phyloP scores from a whole-genome alignment of 108 stramenopile species.

The Heterococcus sp. region DNA sequence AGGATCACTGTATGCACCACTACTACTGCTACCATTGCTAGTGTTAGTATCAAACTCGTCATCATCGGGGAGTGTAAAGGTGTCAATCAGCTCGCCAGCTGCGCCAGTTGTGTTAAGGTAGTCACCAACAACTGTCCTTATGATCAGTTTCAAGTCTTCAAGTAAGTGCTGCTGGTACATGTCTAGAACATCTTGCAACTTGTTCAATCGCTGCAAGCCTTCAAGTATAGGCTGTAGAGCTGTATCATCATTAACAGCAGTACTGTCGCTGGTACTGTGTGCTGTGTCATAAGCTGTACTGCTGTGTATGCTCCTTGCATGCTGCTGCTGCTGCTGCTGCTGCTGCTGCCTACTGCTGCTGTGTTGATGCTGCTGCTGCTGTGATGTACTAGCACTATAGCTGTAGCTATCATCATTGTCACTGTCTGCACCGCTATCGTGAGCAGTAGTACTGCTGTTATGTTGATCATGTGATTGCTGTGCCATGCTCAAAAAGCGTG shows the following conservation, averaged over 20 bases:
- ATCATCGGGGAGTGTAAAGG: conserved; percentile 15
- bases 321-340: no score
- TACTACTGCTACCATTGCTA: background rate
- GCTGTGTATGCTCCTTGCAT: no score
- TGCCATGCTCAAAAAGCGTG: conserved; percentile 5
- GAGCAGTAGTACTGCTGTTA: background rate
- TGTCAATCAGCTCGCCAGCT: conserved; percentile 22
- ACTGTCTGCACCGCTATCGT: background rate
- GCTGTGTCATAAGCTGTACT: no score
- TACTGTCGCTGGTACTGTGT: no score
- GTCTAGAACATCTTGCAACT: conserved; percentile 31
- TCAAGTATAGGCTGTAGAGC: conserved; percentile 15
- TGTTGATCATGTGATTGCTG: background rate
- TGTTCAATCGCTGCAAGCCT: conserved; percentile 18
- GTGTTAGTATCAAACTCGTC: background rate
- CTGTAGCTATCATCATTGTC: no score
- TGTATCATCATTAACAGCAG: no score
- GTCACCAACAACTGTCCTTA: conserved; percentile 39
- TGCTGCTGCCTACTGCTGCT: no score
- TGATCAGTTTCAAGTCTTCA: conserved; percentile 30
- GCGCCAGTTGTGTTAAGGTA: conserved; percentile 21
- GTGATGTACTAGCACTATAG: no score
- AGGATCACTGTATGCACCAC: background rate
- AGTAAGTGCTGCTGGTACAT: conserved; percentile 7
- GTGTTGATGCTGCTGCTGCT: no score